A percentile compares a stretch with the other conserved stretches of the same genome.
Evolutionary conservation across 371 early-diverging fungal genomes (phyloP).

Genomic region (Mucor irregularis): DNA sequence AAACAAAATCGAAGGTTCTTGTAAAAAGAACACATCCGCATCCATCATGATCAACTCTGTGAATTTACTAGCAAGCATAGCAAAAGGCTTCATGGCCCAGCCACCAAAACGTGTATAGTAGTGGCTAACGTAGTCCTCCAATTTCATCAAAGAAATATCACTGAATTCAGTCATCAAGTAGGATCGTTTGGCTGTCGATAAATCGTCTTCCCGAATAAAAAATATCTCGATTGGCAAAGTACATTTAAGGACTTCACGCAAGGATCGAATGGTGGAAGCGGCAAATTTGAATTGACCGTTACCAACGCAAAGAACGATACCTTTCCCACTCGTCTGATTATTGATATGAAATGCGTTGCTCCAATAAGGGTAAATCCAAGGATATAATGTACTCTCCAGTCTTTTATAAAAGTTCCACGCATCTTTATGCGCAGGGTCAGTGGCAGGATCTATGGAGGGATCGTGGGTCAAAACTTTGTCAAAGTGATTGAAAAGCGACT

Average conservation of each 20-base stretch:
- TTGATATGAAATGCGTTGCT: conserved; percentile 31
- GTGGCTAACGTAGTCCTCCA: conserved; percentile 40
- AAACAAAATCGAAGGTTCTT: conserved; percentile 54
- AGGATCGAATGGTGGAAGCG: conserved; percentile 22
- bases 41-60: conserved; percentile 62
- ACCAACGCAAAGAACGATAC: conserved; percentile 34
- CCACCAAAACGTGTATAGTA: conserved; percentile 41
- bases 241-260: conserved; percentile 48
- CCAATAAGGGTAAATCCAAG: conserved; percentile 30
- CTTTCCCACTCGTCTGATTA: conserved; percentile 20
- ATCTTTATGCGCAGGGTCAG: conserved; percentile 5
- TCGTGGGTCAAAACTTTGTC: conserved; percentile 19
- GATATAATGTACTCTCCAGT: conserved; percentile 26
- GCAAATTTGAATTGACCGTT: conserved; percentile 31
- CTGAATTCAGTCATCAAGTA: conserved; percentile 41
- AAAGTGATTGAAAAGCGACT: conserved; percentile 38
- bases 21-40: conserved; percentile 67
- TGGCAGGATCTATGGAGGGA: neutral
- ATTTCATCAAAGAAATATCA: conserved; percentile 41
- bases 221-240: conserved; percentile 68
- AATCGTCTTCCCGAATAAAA: conserved; percentile 57
- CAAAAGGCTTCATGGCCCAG: conserved; percentile 63
- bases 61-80: conserved; percentile 60
- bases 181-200: conserved; percentile 31
- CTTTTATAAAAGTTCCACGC: conserved; percentile 19